Evolutionary conservation across 1,139 yeast species (phyloP), one percentile per base, ranked within the genome.

Genomic region (Wickerhamomyces sp.): DNA sequence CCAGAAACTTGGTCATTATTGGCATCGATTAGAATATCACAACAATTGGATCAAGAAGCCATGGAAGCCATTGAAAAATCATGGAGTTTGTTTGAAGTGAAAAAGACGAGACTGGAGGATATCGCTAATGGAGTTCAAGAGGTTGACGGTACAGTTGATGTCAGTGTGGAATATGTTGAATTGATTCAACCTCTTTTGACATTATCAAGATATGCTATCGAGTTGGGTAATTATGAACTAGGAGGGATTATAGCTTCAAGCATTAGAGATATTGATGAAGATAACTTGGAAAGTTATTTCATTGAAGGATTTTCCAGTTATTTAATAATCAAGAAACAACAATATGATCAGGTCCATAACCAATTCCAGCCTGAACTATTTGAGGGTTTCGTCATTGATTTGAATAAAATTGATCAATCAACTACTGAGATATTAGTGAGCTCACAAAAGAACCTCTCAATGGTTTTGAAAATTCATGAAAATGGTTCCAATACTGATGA

Each of bases 1-100:
- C 86, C 96, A 0, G 98, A 91, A 64, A 79, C 90, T 1, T 86
- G 87, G 79, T 78, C 91, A 2, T 71, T 87, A 35, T 70, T 91
- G 50, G 91, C 96, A 4, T 89, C 96, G 33, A 87, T 94, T 52
- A 76, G 96, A 50, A 89, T 93, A 43, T 87, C 96, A 7, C 99
- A 94, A 65, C 93, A 84, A 61, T 72, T 81, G 43, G 72, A 71
- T 36, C 75, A 74, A 0, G 97, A 90, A 15, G 98, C 98, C 6
- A 66, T 69, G 45, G 72, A 74, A 33, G 93, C 95, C 0, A 70
- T 91, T 43, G 48, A 55, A n/a, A 76, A 76, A 56, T 75, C 96
- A 1, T 89, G 96, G 96, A 73, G 73, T 27, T 70, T 85, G 44
- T 88, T 83, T 59, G 72, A 72, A 42, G 56, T 52, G 13, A 79